Evolutionary conservation across 331 rosid species (phyloP).

Genomic region (Acacia pycnantha): DNA sequence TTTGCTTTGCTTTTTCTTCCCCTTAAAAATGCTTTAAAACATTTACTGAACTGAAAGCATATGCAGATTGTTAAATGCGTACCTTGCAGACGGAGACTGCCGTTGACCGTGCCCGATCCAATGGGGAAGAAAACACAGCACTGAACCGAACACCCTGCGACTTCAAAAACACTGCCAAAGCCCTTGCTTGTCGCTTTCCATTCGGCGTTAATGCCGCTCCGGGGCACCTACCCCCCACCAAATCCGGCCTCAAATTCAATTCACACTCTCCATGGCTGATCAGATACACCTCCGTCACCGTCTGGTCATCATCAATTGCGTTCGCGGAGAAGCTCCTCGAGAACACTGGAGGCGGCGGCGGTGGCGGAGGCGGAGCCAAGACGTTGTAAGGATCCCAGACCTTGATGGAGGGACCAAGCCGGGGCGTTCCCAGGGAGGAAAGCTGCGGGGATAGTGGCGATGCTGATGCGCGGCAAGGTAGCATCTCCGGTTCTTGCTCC

Average conservation of each 20-base stretch:
- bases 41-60: background rate
- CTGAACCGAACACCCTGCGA: slow-evolving; percentile 82
- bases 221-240: slow-evolving; percentile 79
- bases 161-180: slow-evolving; percentile 88
- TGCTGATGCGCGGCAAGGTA: slow-evolving; percentile 91
- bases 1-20: background rate
- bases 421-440: slow-evolving; percentile 90
- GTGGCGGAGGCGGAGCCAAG: slow-evolving; percentile 61
- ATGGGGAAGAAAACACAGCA: slow-evolving; percentile 74
- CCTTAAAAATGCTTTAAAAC: background rate
- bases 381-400: slow-evolving; percentile 99
- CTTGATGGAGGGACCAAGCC: slow-evolving; percentile 91
- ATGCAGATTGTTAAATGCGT: background rate
- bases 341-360: slow-evolving; percentile 40
- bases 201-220: slow-evolving; percentile 61
- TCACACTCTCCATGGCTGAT: slow-evolving; percentile 94
- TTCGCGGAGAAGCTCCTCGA: slow-evolving; percentile 64
- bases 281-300: slow-evolving; percentile 72
- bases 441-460: slow-evolving; percentile 98
- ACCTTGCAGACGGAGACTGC: slow-evolving; percentile 87
- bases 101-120: slow-evolving; percentile 84
- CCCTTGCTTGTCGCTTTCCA: slow-evolving; percentile 96
- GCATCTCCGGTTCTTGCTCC: slow-evolving; percentile 97
- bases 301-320: slow-evolving; percentile 52
- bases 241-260: slow-evolving; percentile 74